phyloP scores from a whole-genome alignment of 2,329 filamentous ascomycete species.

The Tolypocladium nubicola region DNA sequence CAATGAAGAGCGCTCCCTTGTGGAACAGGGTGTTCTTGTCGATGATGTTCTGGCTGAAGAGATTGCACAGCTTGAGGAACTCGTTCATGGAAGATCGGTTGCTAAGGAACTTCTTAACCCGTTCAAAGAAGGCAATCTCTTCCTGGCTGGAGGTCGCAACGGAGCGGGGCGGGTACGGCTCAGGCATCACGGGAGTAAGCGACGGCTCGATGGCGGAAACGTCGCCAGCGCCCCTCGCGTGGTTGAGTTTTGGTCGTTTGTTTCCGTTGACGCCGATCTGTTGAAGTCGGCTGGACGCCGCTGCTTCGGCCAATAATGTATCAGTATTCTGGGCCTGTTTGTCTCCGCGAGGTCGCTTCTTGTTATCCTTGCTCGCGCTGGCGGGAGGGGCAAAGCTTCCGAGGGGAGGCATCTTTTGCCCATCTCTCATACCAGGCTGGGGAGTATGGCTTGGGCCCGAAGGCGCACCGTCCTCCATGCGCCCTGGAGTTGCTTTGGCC shows the following conservation, averaged over 20 bases:
- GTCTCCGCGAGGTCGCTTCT: conserved; percentile 66
- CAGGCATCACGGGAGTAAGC: conserved; percentile 76
- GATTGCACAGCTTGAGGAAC: conserved; percentile 92
- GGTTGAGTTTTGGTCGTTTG: conserved; percentile 66
- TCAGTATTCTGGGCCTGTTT: conserved; percentile 40
- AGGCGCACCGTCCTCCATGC: conserved; percentile 43
- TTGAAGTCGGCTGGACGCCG: conserved; percentile 22
- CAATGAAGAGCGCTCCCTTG: conserved; percentile 77
- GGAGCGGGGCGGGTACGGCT: conserved; percentile 70
- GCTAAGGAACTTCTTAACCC: conserved; percentile 89
- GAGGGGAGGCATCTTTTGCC: conserved; percentile 80
- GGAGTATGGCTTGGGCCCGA: conserved; percentile 42
- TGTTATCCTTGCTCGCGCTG: conserved; percentile 79
- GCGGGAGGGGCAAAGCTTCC: conserved; percentile 82
- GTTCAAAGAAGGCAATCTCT: conserved; percentile 88
- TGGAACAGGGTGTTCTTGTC: conserved; percentile 74
- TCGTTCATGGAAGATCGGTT: conserved; percentile 91
- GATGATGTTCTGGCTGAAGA: conserved; percentile 89
- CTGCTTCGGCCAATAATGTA: conserved; percentile 31
- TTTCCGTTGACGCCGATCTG: conserved; percentile 25
- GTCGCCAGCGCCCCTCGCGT: conserved; percentile 50
- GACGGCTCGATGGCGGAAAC: conserved; percentile 68
- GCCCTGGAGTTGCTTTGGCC: conserved; percentile 40
- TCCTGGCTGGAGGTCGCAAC: conserved; percentile 68
- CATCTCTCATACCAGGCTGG: conserved; percentile 42